phyloP scores from a whole-genome alignment of 768 basidiomycete genomes.

The Suillus fuscotomentosus region DNA sequence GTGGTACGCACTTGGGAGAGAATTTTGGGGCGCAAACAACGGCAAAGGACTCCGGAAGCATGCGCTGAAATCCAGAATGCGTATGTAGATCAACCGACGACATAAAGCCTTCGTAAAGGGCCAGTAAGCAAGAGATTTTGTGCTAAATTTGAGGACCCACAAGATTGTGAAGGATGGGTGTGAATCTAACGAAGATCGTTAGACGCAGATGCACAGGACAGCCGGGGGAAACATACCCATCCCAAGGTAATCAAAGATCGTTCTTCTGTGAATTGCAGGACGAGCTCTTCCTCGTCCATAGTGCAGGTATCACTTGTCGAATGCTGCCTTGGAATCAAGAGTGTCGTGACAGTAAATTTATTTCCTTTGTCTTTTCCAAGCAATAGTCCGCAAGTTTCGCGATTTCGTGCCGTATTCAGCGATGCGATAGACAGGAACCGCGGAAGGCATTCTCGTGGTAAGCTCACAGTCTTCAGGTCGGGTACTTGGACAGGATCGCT shows the following conservation, averaged over 20 bases:
- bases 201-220: neutral
- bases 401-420: slow-evolving; percentile 73
- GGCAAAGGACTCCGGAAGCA: slow-evolving; percentile 90
- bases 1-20: slow-evolving; percentile 59
- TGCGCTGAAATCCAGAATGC: slow-evolving; percentile 84
- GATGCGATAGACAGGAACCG: slow-evolving; percentile 77
- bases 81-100: slow-evolving; percentile 93
- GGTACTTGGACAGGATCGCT: slow-evolving; percentile 30
- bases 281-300: slow-evolving; percentile 88
- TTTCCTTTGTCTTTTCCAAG: slow-evolving; percentile 64
- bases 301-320: slow-evolving; percentile 90
- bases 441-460: slow-evolving; percentile 73
- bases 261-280: slow-evolving; percentile 82
- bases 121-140: slow-evolving; percentile 6
- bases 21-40: slow-evolving; percentile 68
- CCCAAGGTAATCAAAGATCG: slow-evolving; percentile 82
- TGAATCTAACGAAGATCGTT: slow-evolving; percentile 60
- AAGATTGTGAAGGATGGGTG: slow-evolving; percentile 88
- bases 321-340: slow-evolving; percentile 87
- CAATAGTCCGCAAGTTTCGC: slow-evolving; percentile 86
- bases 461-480: slow-evolving; percentile 59
- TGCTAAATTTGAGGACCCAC: slow-evolving; percentile 38
- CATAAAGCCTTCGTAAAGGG: slow-evolving; percentile 67
- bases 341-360: slow-evolving; percentile 71
- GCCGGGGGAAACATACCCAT: slow-evolving; percentile 59